Base-by-base conservation (phyloP, 768 basidiomycete genomes). In the Phlebiopsis flavidoalba region DNA sequence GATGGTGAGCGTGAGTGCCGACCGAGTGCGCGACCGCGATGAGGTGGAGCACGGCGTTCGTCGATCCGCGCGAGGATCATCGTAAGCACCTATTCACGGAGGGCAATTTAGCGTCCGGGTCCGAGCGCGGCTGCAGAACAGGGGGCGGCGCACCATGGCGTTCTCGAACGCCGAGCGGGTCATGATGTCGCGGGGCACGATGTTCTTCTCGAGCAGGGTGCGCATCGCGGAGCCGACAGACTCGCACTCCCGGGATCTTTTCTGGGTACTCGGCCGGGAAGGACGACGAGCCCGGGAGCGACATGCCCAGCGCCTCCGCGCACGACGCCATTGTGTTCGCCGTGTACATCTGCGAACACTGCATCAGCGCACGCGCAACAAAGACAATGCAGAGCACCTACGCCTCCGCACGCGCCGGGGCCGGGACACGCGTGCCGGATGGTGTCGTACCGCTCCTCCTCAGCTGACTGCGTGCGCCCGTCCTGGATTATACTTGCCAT, bases 301-400 rank as follows among this genome's bases (percentile, higher is more conserved):
- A 84, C 96, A 99, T 99, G 50, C 97, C 97, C 66, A 99, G 73
- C 1, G 90, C 95, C 75, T 99, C 97, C 47, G 92, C 83, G 14
- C 95, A 93, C 64, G 92, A 94, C 5, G 96, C 93, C 93, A 99
- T 98, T 2, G 97, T 98, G 74, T 98, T 99, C 36, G 93, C 93
- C 5, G 95, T 97, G 73, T 96, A 96, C 94, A 96, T 95, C 93
- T 95, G 60, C 43, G 63, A 65, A 49, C 37, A 57, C 26, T 5
- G 51, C 43, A 31, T 35, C 8, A 50, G 40, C 8, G 49, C 40
- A 11, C n/a, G 19, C 45, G 46, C 31, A 35, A 31, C 35, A 35
- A 58, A 37, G 10, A n/a, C 57, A 63, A 24, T 35, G 57, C 31
- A 40, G 36, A 26, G 43, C 17, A 82, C 91, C 74, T 72, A 95